Conservation (phyloP, 345 rosid genomes). For the Hirschfeldia incana region DNA sequence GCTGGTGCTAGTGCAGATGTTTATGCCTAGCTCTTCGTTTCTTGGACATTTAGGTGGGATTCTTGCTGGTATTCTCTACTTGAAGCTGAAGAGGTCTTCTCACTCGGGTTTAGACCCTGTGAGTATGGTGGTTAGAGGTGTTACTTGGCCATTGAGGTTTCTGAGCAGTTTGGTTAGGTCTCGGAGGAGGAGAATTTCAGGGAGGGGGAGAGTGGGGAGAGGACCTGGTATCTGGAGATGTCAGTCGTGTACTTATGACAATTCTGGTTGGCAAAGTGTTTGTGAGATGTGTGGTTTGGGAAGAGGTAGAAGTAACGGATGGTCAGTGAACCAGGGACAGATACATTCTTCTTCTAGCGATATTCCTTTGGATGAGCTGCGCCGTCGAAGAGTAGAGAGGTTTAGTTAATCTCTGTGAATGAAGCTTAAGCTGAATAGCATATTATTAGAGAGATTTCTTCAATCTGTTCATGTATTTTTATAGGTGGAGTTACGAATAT, state of each 20-base stretch:
- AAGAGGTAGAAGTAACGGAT: slow-evolving; percentile 41
- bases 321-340: slow-evolving; percentile 31
- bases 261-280: slow-evolving; percentile 51
- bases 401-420: slow-evolving; percentile 47
- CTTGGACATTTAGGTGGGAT: slow-evolving; percentile 96
- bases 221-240: slow-evolving; percentile 72
- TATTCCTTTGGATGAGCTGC: slow-evolving; percentile 66
- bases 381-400: slow-evolving; percentile 82
- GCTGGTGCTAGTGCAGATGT: slow-evolving; percentile 80
- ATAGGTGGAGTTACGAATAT: neutral
- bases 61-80: slow-evolving; percentile 81
- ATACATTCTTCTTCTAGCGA: slow-evolving; percentile 34
- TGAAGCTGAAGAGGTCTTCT: slow-evolving; percentile 52
- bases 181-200: slow-evolving; percentile 53
- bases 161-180: slow-evolving; percentile 39
- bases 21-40: slow-evolving; percentile 86
- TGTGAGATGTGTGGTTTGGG: slow-evolving; percentile 91
- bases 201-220: slow-evolving; percentile 73
- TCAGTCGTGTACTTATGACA: slow-evolving; percentile 78
- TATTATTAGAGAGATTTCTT: neutral
- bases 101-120: slow-evolving; percentile 63
- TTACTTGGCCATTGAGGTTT: slow-evolving; percentile 65
- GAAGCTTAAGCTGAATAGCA: slow-evolving; percentile 4
- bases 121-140: slow-evolving; percentile 46
- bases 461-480: neutral